Evolutionary conservation across 2,329 filamentous ascomycete species (phyloP).

Genomic region (Fusarium temperatum): DNA sequence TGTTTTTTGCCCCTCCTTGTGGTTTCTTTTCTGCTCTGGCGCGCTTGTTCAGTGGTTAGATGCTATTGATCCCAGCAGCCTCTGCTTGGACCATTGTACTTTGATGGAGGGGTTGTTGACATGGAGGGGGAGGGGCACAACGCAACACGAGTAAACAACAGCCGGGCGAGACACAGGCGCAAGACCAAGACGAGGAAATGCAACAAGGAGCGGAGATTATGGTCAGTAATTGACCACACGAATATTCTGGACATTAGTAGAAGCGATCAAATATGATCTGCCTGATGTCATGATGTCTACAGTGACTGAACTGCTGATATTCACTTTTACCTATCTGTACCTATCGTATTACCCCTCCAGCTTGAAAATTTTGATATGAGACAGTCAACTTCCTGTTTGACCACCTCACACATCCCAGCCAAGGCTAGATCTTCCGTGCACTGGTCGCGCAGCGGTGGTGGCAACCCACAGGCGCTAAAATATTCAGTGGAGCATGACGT

Average conservation of each 20-base stretch:
- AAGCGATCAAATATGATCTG: not conserved
- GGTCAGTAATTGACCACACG: not conserved
- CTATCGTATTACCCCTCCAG: conserved; percentile 23
- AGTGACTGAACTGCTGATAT: not conserved
- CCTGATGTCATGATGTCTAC: conserved; percentile 8
- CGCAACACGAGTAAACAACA: conserved; percentile 16
- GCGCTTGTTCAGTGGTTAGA: conserved; percentile 20
- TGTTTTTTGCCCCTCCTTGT: conserved; percentile 31
- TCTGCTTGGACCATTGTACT: conserved; percentile 31
- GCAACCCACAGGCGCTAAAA: conserved; percentile 34
- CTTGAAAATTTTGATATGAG: conserved; percentile 19
- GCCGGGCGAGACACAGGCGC: conserved; percentile 13
- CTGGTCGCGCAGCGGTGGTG: conserved; percentile 38
- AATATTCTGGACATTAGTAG: not conserved
- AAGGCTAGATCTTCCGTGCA: conserved; percentile 38
- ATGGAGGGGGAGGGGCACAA: conserved; percentile 34
- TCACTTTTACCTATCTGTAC: not conserved
- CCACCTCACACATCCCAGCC: conserved; percentile 18
- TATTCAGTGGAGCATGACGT: conserved; percentile 46
- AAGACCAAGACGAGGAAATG: conserved; percentile 13
- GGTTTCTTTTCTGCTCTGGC: conserved; percentile 5
- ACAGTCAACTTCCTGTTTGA: conserved; percentile 32
- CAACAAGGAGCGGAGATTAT: conserved; percentile 16
- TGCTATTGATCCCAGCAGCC: conserved; percentile 13
- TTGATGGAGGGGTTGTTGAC: conserved; percentile 34